phyloP scores from a whole-genome alignment of 768 basidiomycete species.

The Naganishia vaughanmartiniae region DNA sequence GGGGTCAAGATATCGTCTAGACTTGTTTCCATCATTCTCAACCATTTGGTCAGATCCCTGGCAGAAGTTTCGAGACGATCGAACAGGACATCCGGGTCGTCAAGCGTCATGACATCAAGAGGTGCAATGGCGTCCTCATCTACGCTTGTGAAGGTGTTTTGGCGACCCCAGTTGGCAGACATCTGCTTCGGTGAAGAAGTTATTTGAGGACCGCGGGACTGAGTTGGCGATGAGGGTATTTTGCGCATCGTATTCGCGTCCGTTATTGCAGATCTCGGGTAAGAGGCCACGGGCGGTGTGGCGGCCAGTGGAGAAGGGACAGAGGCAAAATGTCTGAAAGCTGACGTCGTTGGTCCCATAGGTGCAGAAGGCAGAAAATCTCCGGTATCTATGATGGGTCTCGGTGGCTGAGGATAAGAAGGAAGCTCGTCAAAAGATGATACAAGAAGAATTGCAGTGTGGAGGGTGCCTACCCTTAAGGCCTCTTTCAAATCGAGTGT shows the following conservation, averaged over 20 bases:
- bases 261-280: not conserved
- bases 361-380: conserved; percentile 47
- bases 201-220: conserved; percentile 13
- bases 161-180: conserved; percentile 31
- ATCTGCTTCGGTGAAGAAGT: conserved; percentile 52
- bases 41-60: conserved; percentile 8
- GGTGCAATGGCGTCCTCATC: conserved; percentile 4
- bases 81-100: conserved; percentile 15
- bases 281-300: conserved; percentile 20
- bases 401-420: conserved; percentile 37
- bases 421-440: not conserved
- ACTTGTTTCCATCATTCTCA: conserved; percentile 14
- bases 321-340: conserved; percentile 42
- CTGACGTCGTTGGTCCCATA: conserved; percentile 29
- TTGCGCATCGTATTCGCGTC: conserved; percentile 13
- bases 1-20: conserved; percentile 5
- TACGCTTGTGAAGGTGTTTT: conserved; percentile 5
- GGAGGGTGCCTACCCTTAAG: conserved; percentile 40
- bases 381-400: conserved; percentile 40
- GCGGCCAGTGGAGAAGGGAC: conserved; percentile 43
- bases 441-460: not conserved
- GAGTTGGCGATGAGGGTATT: conserved; percentile 20
- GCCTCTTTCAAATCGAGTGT: conserved; percentile 41
- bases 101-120: conserved; percentile 16
- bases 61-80: conserved; percentile 8